Base-by-base conservation (phyloP, 1,139 yeast species). In the Magnusiomyces sp. region DNA sequence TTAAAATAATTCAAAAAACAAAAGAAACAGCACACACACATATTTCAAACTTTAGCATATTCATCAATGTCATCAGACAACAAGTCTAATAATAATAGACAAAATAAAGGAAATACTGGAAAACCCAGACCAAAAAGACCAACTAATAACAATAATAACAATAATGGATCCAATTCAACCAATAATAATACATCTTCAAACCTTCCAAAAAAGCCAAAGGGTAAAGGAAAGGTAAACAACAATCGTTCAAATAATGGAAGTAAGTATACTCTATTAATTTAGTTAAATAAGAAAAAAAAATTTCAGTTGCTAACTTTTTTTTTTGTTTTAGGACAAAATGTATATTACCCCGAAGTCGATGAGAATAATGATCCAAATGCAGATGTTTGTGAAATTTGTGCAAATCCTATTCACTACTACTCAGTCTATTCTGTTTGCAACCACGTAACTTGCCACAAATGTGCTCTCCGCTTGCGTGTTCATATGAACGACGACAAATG, bases 381-480 rank as follows among this genome's bases (percentile, higher is more conserved):
- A 9, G 79, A 75, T 29, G 66, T 71, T 29, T 90, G 97, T 71
- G 68, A 89, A 39, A 87, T 92, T 51, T 92, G 99, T 70, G 95
- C 97, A 1, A 83, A 86, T 46, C 71, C 70, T 42, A 73, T 89
- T 41, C 60, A 58, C 20, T 77, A 75, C 60, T 80, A 81, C 2
- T 86, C 95, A 0, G 65, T 84, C 14, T 78, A 92, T 2, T 86
- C 90, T 0, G n/a, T n/a, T n/a, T 92, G 99, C 67, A 82, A 82
- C 59, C 97, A 92, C 63, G 75, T 74, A 23, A 81, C 90, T 0
- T 92, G 99, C 65, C 89, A 88, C 63, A 69, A 68, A 50, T 92
- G 99, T 70, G 74, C 89, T 0, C 77, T 90, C 59, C 75, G 97
- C 57, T 88, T 89, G 61, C 73, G 97, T 43, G 92, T 89, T 0